Evolutionary conservation across 2,329 filamentous ascomycete species (phyloP).

Genomic region (Colletotrichum sp.): DNA sequence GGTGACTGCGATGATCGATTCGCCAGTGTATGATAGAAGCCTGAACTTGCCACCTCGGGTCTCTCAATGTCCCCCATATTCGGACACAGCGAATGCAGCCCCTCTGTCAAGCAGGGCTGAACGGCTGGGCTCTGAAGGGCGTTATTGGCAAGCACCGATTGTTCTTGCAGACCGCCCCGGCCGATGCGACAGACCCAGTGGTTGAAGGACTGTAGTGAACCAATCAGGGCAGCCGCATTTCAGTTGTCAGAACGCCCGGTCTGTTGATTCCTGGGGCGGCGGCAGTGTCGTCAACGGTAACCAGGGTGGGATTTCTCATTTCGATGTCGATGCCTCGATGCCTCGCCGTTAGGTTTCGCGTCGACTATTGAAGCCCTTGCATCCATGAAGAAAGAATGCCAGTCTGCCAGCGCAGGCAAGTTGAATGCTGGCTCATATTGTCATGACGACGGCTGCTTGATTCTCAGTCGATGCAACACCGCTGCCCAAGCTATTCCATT

Average conservation of each 20-base stretch:
- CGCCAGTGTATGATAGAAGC: background rate
- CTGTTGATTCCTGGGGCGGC: background rate
- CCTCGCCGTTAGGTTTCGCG: background rate
- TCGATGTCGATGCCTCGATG: slow-evolving; percentile 10
- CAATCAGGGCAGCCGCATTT: slow-evolving; percentile 5
- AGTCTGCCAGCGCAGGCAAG: background rate
- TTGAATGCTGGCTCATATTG: background rate
- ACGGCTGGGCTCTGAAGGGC: background rate
- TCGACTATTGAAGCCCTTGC: background rate
- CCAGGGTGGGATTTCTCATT: slow-evolving; percentile 1
- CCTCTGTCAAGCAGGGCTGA: background rate
- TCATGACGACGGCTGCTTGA: background rate
- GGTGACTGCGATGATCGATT: background rate
- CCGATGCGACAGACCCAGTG: background rate
- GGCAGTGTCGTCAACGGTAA: slow-evolving; percentile 6
- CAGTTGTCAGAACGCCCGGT: background rate
- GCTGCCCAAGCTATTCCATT: background rate
- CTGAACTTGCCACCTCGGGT: background rate
- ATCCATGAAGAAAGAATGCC: background rate
- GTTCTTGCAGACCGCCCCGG: slow-evolving; percentile 1
- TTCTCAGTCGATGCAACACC: background rate
- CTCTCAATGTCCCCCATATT: background rate
- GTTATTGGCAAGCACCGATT: background rate
- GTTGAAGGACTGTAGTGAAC: background rate
- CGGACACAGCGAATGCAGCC: background rate